phyloP scores from a whole-genome alignment of 345 rosid species.

The Euclidium syriacum region DNA sequence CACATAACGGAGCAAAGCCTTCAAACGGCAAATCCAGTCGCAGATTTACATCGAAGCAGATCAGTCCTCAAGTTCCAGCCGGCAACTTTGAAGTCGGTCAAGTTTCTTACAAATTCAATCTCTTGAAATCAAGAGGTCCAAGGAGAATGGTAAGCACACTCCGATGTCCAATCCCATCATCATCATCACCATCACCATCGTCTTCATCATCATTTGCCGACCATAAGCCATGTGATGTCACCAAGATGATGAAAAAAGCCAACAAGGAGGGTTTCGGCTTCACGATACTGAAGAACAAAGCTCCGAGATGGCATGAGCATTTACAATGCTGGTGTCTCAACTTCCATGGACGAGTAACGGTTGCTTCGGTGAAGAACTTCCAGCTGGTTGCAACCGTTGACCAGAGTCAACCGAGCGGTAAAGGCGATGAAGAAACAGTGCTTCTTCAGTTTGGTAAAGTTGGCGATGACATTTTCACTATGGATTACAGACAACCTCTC shows the following conservation, averaged over 20 bases:
- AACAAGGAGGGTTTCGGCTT: slow-evolving; percentile 25
- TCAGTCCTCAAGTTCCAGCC: slow-evolving; percentile 89
- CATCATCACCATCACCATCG: slow-evolving; percentile 2
- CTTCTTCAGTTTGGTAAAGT: slow-evolving; percentile 93
- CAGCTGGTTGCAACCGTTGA: slow-evolving; percentile 76
- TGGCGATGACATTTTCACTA: slow-evolving; percentile 76
- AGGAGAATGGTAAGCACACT: slow-evolving; percentile 89
- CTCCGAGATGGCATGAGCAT: slow-evolving; percentile 96
- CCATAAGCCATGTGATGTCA: slow-evolving; percentile 26
- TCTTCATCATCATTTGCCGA: slow-evolving; percentile 30
- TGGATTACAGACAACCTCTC: slow-evolving; percentile 90
- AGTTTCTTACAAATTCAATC: slow-evolving; percentile 84
- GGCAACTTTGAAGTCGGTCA: slow-evolving; percentile 88
- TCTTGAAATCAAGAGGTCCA: slow-evolving; percentile 93
- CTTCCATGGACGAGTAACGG: slow-evolving; percentile 91
- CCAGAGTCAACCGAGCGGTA: slow-evolving; percentile 77
- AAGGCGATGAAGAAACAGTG: slow-evolving; percentile 85
- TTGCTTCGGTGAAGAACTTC: slow-evolving; percentile 91
- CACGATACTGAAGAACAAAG: slow-evolving; percentile 69
- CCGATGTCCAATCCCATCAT: slow-evolving; percentile 39
- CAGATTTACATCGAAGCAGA: slow-evolving; percentile 88
- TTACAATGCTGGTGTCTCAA: slow-evolving; percentile 97
- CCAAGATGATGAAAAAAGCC: slow-evolving; percentile 36
- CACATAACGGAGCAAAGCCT: slow-evolving; percentile 77
- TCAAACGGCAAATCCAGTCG: slow-evolving; percentile 71